These are phyloP conservation scores for Citrus unshiu DNA, from an alignment of 345 rosid species.

Conservation along the genomic window DNA sequence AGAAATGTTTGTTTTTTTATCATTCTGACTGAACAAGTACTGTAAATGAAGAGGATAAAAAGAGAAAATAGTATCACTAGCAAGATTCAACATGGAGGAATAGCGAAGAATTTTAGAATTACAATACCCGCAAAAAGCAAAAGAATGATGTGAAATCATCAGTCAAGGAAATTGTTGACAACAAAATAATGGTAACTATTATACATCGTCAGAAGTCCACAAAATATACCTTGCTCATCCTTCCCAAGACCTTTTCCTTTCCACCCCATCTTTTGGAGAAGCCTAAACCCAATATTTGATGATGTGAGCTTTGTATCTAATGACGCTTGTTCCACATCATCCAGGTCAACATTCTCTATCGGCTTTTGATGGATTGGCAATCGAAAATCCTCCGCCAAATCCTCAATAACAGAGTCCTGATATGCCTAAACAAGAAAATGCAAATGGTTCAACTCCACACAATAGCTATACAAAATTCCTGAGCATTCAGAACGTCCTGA, in stretches of 20 bases:
- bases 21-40: not conserved
- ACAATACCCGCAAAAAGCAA: not conserved
- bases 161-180: not conserved
- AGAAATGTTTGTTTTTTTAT: not conserved
- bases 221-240: constrained; percentile 76
- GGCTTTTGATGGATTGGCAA: constrained; percentile 72
- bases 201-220: not conserved
- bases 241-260: constrained; percentile 96
- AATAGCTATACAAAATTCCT: not conserved
- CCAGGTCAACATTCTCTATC: constrained; percentile 80
- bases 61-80: not conserved
- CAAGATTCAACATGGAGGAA: not conserved
- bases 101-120: not conserved
- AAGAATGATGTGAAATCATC: not conserved
- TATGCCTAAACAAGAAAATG: constrained; percentile 23
- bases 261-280: constrained; percentile 99
- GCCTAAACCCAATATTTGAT: constrained; percentile 90
- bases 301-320: constrained; percentile 72
- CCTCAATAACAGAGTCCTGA: constrained; percentile 69
- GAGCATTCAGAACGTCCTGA: not conserved
- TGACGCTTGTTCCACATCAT: constrained; percentile 87
- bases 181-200: not conserved
- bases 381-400: constrained; percentile 62
- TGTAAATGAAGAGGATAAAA: not conserved
- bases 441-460: constrained; percentile 1